Evolutionary conservation across 2,329 filamentous ascomycete species (phyloP), one percentile per base, ranked within the genome.

Genomic region (Penicillium brevicompactum): DNA sequence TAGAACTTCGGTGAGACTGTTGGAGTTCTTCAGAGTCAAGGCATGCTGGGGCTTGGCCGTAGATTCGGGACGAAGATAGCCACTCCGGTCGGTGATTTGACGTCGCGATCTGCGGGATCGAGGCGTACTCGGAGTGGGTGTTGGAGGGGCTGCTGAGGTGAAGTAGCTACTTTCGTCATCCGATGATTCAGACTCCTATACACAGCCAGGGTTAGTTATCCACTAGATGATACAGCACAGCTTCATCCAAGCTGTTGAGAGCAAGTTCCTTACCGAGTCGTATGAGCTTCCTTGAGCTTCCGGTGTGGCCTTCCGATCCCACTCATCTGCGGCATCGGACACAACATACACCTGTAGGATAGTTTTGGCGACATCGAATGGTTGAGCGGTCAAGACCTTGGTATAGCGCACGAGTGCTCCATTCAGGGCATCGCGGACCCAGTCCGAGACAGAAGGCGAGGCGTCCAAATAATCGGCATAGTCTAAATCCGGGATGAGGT

Each of bases 321-420:
- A 69, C 51, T 65, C 66, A 38, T 70, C 70, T 30, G 72, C 66
- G 22, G 70, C 70, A 51, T 69, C 74, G 9, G 74, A 71, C 37
- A 78, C 78, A 49, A 84, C 76, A 60, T 84, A 85, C 49, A 92
- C 86, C 76, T 99, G 94, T 65, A 99, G 78, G 53, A 97, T 85
- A 13, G 88, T 94, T 82, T 97, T 97, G 69, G 93, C 92, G 55
- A 97, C 92, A 79, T 97, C 94, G 73, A 99, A 97, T 13, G 94
- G 94, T 76, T 99, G 94, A 51, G 91, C 89, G 71, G 96, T 87
- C 68, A 97, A 75, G 22, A 96, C 87, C 55, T 88, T 91, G 13
- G 88, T 89, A 77, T 99, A 99, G 71, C 94, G 93, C 87, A 92
- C 95, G 73, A 96, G 72, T 61, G 94, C 85, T 72, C 92, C 88